A percentile compares a stretch with the other conserved stretches of the same genome.
phyloP scores from a whole-genome alignment of 192 early-diverging fungal species.

The Pecoramyces ruminantium region DNA sequence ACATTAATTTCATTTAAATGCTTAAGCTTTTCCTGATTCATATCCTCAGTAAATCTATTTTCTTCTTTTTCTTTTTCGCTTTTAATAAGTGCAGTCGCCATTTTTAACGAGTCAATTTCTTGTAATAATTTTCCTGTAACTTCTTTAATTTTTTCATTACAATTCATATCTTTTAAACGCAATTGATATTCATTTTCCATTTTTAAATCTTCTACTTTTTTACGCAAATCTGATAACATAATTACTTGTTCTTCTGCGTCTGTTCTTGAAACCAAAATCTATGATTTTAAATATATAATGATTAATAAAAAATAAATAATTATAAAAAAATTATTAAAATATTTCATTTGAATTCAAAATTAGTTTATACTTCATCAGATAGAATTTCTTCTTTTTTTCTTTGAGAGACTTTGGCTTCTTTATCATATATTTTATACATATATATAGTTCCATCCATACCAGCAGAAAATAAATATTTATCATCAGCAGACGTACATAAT shows the following conservation, averaged over 20 bases:
- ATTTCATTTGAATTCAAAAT: not conserved
- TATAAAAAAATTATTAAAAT: no score
- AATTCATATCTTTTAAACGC: constrained; percentile 47
- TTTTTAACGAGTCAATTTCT: constrained; percentile 43
- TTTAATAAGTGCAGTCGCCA: constrained; percentile 30
- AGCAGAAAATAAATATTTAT: constrained; percentile 36
- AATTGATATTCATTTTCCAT: constrained; percentile 54
- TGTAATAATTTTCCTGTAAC: constrained; percentile 44
- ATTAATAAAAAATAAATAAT: constrained; percentile 1
- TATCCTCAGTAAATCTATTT: constrained; percentile 34
- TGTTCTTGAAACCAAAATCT: constrained; percentile 43
- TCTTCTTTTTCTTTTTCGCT: constrained; percentile 51
- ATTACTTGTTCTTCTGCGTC: constrained; percentile 41
- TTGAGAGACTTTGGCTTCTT: constrained; percentile 26
- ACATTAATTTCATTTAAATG: constrained; percentile 26
- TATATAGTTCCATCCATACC: constrained; percentile 36
- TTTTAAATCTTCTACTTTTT: constrained; percentile 42
- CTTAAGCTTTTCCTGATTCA: constrained; percentile 29
- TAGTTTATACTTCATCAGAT: constrained; percentile 27
- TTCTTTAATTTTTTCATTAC: constrained; percentile 49
- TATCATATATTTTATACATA: constrained; percentile 35
- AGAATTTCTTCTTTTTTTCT: constrained; percentile 28
- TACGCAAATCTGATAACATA: constrained; percentile 34
- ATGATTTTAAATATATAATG: not conserved
- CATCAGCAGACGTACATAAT: constrained; percentile 32